Evolutionary conservation across 2,329 filamentous ascomycete genomes (phyloP).

Genomic region (Mycosphaerella sp.): DNA sequence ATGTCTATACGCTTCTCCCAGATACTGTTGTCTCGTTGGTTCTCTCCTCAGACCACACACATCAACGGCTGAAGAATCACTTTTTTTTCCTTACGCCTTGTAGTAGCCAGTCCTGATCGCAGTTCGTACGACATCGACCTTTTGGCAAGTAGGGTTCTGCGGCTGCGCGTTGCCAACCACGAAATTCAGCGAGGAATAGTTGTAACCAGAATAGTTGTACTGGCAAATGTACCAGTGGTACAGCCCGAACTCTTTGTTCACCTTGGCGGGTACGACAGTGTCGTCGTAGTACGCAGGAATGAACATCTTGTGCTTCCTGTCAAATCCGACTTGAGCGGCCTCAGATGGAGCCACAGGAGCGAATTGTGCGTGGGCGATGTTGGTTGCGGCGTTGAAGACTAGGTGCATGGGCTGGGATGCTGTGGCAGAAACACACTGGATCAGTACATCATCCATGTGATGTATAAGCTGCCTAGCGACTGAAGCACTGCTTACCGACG

Average conservation of each 20-base stretch:
- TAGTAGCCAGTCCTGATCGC: conserved; percentile 7
- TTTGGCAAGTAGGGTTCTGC: conserved; percentile 43
- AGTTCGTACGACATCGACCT: conserved; percentile 35
- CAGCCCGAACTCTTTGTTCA: conserved; percentile 25
- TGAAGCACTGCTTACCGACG: conserved; percentile 10
- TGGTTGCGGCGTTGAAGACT: conserved; percentile 34
- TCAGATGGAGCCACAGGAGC: conserved; percentile 24
- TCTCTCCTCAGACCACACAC: not conserved
- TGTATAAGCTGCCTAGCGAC: conserved; percentile 4
- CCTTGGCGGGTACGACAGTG: conserved; percentile 32
- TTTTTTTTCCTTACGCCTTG: not conserved
- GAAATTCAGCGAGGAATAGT: conserved; percentile 42
- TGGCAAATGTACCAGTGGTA: conserved; percentile 43
- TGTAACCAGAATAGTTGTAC: conserved; percentile 37
- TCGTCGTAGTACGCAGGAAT: conserved; percentile 40
- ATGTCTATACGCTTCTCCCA: not conserved
- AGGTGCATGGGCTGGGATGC: conserved; percentile 31
- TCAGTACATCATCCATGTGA: not conserved
- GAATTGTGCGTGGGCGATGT: conserved; percentile 42
- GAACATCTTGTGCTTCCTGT: conserved; percentile 35
- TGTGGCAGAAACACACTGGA: not conserved
- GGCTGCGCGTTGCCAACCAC: conserved; percentile 36
- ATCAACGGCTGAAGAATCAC: not conserved
- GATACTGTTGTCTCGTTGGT: not conserved
- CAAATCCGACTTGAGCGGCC: conserved; percentile 36